Evolutionary conservation across 1,139 yeast genomes (phyloP), one percentile per base, ranked within the genome.

Genomic region (Eremothecium cymbalariae): DNA sequence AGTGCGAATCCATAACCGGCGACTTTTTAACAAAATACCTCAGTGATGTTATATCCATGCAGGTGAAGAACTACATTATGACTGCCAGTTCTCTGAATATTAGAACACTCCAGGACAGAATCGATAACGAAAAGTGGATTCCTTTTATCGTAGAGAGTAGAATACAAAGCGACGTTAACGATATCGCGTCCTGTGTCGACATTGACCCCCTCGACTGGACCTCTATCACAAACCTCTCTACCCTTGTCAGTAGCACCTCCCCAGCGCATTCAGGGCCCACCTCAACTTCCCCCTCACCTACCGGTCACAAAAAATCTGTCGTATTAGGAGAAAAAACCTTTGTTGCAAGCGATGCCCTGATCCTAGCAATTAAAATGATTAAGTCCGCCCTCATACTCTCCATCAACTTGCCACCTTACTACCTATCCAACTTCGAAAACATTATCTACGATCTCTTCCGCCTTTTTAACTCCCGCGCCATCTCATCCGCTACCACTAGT

Each of bases 1-100:
- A 85, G 53, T 84, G 95, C 56, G 98, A 90, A 55, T 67, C 77
- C 9, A 74, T 88, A 6, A 77, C 85, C 30, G 96, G 95, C 0
- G 77, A 77, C 18, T 70, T 74, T 28, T 69, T 73, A 11, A 68
- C 74, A 2, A 74, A 73, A 36, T 70, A 73, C 11, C 62, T 88
- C 30, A 73, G 79, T 37, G 84, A 77, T 37, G 72, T 79, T 56
- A 60, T 84, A 14, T 72, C 70, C n/a, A 68, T 70, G 32, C 95
- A 84, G 46, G 67, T 81, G 7, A 72, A 68, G 38, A 70, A 70
- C 41, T 86, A 74, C 50, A 62, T 77, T 28, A 67, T 66, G 31
- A 64, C 76, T 29, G 70, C 72, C 48, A 86, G 81, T 47, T 68
- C 69, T 39, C 64, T 66, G 13, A 64, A 72, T 20, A 55, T 74